These are phyloP conservation scores for Acacia melanoxylon DNA, from an alignment of 306 rosid species.

Conservation along the genomic window DNA sequence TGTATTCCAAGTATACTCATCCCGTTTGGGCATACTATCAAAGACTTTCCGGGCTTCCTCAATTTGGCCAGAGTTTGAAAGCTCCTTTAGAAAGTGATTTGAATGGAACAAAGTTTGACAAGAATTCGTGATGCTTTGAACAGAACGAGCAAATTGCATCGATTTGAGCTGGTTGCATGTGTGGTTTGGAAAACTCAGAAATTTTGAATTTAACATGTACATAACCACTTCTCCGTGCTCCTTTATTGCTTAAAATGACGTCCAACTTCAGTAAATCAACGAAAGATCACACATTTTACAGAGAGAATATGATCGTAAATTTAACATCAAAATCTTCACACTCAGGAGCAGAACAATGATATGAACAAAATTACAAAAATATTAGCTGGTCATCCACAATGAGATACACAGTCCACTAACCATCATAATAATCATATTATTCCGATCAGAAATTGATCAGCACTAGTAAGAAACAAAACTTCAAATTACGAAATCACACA, in stretches of 20 bases:
- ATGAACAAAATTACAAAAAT: neutral
- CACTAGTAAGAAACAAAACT: neutral
- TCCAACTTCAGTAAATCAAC: slow-evolving; percentile 5
- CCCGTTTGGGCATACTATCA: slow-evolving; percentile 64
- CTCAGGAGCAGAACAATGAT: neutral
- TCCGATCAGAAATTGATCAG: neutral
- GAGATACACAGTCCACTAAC: neutral
- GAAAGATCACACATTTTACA: neutral
- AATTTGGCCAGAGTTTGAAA: slow-evolving; percentile 55
- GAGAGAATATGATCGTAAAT: neutral
- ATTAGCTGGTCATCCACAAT: neutral
- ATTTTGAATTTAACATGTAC: slow-evolving; percentile 43
- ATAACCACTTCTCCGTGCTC: slow-evolving; percentile 29
- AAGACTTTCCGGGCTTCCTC: slow-evolving; percentile 76
- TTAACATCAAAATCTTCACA: neutral
- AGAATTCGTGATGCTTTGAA: slow-evolving; percentile 27
- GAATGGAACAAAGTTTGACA: slow-evolving; percentile 38
- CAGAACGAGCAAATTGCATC: slow-evolving; percentile 13
- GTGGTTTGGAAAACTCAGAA: slow-evolving; percentile 14
- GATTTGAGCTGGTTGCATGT: slow-evolving; percentile 30
- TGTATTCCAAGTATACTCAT: slow-evolving; percentile 79
- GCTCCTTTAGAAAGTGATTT: slow-evolving; percentile 48
- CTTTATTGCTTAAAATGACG: neutral
- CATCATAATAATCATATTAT: neutral
- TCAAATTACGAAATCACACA: neutral